Base-by-base conservation (phyloP, 176 grass and related monocot species). In the Paspalum vaginatum region DNA sequence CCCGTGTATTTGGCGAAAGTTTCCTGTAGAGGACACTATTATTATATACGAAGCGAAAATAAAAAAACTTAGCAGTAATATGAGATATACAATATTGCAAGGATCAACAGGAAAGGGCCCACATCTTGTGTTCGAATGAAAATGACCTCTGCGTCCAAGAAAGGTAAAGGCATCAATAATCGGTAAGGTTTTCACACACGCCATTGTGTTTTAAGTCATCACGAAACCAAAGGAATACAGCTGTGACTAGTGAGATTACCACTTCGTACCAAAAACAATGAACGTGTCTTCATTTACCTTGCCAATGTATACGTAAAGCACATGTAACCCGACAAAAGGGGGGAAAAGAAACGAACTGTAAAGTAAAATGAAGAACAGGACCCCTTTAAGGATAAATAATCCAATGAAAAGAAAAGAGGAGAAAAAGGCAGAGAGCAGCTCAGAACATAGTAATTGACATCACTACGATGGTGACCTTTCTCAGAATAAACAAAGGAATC, bases 1-100 rank as follows among this genome's bases (percentile, higher is more conserved):
- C 84, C 90, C 1, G 95, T 93, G 37, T 98, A 93, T 17, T 72
- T 85, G 1, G 92, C 96, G 82, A 98, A 98, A 24, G 90, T 98
- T n/a, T 88, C 86, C 92, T 98, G 78, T 26, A 83, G 60, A 11
- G 8, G 74, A 49, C 54, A 53, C 65, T n/a, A 24, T 7, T 84
- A 32, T 32, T 32, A 32, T 32, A 32, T 14, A 45, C 56, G 43
- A 81, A 41, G 55, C 5, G 16, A 70, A 40, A 69, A 45, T 56
- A 43, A 61, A 68, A 75, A 65, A 58, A 38, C 25, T 16, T 21
- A 16, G 13, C 44, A 48, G 22, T 44, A 43, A 69, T 47, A 25
- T 47, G 22, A 21, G 25, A 70, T 8, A 70, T 17, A 32, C 32
- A 32, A 32, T 32, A 26, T 15, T 32, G 22, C 25, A 70, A 50